A percentile compares a stretch with the other conserved stretches of the same genome.
These are phyloP conservation scores for Tritrichomonas foetus DNA, from an alignment of 208 protist species.

Conservation along the genomic window DNA sequence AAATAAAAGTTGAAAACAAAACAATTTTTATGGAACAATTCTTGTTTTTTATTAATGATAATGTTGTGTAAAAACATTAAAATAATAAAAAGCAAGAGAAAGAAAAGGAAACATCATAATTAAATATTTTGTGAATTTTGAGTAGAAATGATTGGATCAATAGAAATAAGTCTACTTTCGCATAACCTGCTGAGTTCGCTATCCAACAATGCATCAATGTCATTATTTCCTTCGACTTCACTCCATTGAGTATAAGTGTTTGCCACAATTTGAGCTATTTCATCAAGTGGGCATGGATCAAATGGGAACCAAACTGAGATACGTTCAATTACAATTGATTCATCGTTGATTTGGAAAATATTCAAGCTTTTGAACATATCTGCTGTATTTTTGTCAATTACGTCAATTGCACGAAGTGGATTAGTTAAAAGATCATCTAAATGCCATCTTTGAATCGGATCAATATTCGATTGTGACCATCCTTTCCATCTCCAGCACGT, in stretches of 20 bases:
- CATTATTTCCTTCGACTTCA: neutral
- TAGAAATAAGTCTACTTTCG: neutral
- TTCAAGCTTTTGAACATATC: neutral
- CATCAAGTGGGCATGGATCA: neutral
- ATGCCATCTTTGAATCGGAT: neutral
- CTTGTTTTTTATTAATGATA: too few relatives aligned
- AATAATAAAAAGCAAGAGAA: neutral
- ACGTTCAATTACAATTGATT: neutral
- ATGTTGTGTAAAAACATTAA: too few relatives aligned
- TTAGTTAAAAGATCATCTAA: neutral
- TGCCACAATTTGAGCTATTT: neutral
- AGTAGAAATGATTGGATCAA: neutral
- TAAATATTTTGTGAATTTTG: neutral
- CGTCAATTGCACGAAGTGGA: neutral
- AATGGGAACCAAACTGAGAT: constrained; percentile 24
- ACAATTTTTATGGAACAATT: too few relatives aligned
- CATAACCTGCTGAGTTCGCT: neutral
- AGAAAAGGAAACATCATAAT: neutral
- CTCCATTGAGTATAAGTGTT: neutral
- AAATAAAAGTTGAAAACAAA: too few relatives aligned
- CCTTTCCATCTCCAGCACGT: neutral
- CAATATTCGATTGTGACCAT: neutral
- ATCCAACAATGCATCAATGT: neutral
- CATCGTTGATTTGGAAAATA: neutral
- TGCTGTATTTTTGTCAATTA: neutral